Evolutionary conservation across 2,329 filamentous ascomycete genomes (phyloP), one percentile per base, ranked within the genome.

Genomic region (Domatiomyces globalis): DNA sequence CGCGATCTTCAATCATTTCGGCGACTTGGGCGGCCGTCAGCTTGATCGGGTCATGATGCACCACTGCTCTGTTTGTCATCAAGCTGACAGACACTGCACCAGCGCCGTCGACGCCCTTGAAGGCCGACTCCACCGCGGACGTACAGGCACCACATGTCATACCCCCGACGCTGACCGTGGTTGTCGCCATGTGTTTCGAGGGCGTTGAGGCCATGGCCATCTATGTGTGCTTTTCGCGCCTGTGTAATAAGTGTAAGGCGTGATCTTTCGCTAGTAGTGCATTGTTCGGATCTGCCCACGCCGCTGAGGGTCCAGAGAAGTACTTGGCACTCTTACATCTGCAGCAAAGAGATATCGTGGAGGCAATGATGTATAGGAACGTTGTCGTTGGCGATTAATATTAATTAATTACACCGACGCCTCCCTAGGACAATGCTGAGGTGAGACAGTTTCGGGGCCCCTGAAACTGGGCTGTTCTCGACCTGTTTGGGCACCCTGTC

Each of bases 11-110:
- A 58, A 95, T 92, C 36, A 85, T 87, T 58, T 94, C 87, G 64
- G 79, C 80, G 54, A 96, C 78, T 59, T 83, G 72, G 39, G 89
- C 84, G 54, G 87, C 78, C 12, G 86, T 71, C 49, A 96, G 78
- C 49, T 78, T 76, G 51, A 76, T 71, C 1, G 87, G 80, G 67
- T 96, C 84, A 69, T 98, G 92, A 69, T 89, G 84, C 36, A 96
- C 75, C 43, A 96, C 89, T n/a, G 90, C 92, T 54, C 90, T 81
- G 68, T 95, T 89, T 81, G 95, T 94, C 51, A 95, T 85, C 61
- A 98, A 73, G 65, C 87, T 95, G 62, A 98, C 85, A 8, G 88
- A 94, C 53, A 96, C 87, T 60, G 77, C 87, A 56, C 84, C 85
- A 8, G 92, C 81, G 50, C 92, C 90, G 42, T 84, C 75, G 4